Conservation (phyloP, 768 basidiomycete genomes). For the Paxillus rubicundulus region DNA sequence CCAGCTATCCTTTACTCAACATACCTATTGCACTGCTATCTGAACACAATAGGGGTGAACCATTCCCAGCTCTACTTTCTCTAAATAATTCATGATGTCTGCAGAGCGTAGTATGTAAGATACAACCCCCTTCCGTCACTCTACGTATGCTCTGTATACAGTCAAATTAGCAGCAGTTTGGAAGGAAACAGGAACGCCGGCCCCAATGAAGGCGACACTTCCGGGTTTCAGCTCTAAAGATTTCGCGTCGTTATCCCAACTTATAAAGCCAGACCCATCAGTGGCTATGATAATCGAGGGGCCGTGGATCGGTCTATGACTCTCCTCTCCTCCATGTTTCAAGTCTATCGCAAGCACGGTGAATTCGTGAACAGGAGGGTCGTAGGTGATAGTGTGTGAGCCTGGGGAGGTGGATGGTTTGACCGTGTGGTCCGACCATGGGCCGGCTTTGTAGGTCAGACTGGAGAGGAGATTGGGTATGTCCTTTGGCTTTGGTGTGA, state of each 20-base stretch:
- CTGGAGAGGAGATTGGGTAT: slow-evolving; percentile 85
- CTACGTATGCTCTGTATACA: slow-evolving; percentile 31
- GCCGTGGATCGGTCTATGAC: slow-evolving; percentile 65
- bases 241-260: slow-evolving; percentile 42
- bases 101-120: background rate
- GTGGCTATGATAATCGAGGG: slow-evolving; percentile 85
- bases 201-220: slow-evolving; percentile 81
- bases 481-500: slow-evolving; percentile 95
- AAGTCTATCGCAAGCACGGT: slow-evolving; percentile 71
- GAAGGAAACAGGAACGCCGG: slow-evolving; percentile 58
- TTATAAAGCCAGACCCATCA: slow-evolving; percentile 56
- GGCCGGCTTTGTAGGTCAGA: slow-evolving; percentile 79
- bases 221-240: slow-evolving; percentile 53
- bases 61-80: too few species aligned
- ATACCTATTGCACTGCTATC: background rate
- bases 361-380: slow-evolving; percentile 94
- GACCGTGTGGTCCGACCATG: slow-evolving; percentile 69
- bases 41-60: too few species aligned
- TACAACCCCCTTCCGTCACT: background rate
- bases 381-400: slow-evolving; percentile 58
- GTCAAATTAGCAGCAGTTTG: slow-evolving; percentile 27
- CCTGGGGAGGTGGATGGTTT: slow-evolving; percentile 49
- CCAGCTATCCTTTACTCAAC: background rate
- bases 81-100: background rate
- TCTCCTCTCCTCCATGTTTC: slow-evolving; percentile 41